Percentiles rank a stretch among this genome's conserved stretches.
Evolutionary conservation across 148 eudicot species (phyloP).

Genomic region (Rhododendron simsii): DNA sequence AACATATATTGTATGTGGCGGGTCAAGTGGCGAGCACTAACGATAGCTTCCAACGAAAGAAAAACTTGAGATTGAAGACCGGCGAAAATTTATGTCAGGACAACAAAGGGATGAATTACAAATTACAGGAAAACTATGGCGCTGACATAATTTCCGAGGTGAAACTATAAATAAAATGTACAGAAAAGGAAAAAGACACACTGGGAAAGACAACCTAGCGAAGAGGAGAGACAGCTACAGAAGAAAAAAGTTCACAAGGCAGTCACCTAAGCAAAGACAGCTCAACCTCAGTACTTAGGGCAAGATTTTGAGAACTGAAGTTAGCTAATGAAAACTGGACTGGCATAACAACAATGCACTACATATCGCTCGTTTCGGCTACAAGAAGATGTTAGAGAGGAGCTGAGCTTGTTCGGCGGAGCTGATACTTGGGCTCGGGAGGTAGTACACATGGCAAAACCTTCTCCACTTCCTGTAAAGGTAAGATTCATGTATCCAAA

Average conservation of each 20-base stretch:
- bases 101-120: background rate
- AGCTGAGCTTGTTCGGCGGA: conserved; percentile 83
- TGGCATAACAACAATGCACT: conserved; percentile 12
- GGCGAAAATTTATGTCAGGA: background rate
- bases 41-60: background rate
- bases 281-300: background rate
- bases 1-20: background rate
- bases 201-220: conserved; percentile 1
- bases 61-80: background rate
- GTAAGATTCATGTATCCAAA: background rate
- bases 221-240: background rate
- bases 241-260: background rate
- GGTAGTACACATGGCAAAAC: conserved; percentile 61
- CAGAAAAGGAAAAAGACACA: conserved; percentile 17
- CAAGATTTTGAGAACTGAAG: conserved; percentile 7
- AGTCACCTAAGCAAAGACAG: conserved; percentile 5
- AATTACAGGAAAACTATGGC: conserved; percentile 3
- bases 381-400: conserved; percentile 33
- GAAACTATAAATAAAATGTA: conserved; percentile 27
- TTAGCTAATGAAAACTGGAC: conserved; percentile 13
- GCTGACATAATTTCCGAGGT: background rate
- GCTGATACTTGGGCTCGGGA: conserved; percentile 82
- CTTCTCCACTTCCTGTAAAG: conserved; percentile 67
- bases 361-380: background rate
- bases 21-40: background rate